Evolutionary conservation across 148 eudicot genomes (phyloP), one percentile per base, ranked within the genome.

Genomic region (Persicaria tinctoria): DNA sequence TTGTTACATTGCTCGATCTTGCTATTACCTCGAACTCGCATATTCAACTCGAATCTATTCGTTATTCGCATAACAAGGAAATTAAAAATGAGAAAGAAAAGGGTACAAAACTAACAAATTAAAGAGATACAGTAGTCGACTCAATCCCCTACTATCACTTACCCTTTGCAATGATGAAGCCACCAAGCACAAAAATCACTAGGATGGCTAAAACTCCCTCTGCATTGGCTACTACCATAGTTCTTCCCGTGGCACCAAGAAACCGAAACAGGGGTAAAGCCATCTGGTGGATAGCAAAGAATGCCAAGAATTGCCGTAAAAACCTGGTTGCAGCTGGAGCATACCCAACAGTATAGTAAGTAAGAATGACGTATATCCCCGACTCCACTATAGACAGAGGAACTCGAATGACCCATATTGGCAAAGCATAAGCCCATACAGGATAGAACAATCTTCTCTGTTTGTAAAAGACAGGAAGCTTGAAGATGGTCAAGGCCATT

Each of bases 321-420:
- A 90, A 89, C 85, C 96, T 89, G 80, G 81, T 76, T 38, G 87
- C 88, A 81, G 79, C 80, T 27, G 96, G 96, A 76, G 96, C 92
- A 82, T 78, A 91, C 13, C 96, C 93, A 59, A 91, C 76, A 2
- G 96, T 88, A 78, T 91, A 89, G 73, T 91, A 91, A 0, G 96
- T 91, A 46, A 91, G 89, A 75, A 84, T 17, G n/a, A 87, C 71
- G 88, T 89, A 91, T 78, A 91, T 89, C 32, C 75, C 85, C 2
- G 96, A 89, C 73, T 91, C 96, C 73, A 86, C 8, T 68, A 91
- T 73, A 0, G 96, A 91, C 13, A 91, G 20, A 5, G 93, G 96
- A 46, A 91, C 79, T 75, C 87, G 81, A 6, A 91, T 88, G 60
- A 89, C 74, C 88, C 91, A 91, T 78, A 87, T 85, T 16, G 96